A percentile compares a stretch with the other conserved stretches of the same genome.
phyloP scores from a whole-genome alignment of 2,329 filamentous ascomycete genomes.

The Alternaria sp. region DNA sequence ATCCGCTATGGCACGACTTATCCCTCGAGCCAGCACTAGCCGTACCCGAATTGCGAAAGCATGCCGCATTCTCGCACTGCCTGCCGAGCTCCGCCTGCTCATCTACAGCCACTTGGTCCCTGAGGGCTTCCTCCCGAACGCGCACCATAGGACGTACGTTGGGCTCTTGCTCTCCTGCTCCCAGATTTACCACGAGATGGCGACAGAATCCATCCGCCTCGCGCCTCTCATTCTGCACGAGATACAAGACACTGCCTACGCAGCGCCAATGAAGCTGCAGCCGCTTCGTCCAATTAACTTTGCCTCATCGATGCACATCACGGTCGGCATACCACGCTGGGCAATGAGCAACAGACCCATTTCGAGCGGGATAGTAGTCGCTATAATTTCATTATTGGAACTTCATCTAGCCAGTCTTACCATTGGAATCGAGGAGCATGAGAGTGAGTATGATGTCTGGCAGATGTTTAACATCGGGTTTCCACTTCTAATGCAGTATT shows the following conservation, averaged over 20 bases:
- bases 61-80: slow-evolving; percentile 2
- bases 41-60: neutral
- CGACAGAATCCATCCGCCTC: neutral
- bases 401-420: slow-evolving; percentile 12
- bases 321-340: slow-evolving; percentile 5
- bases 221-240: slow-evolving; percentile 1
- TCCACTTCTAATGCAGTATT: neutral
- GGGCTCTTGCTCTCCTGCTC: slow-evolving; percentile 12
- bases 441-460: neutral
- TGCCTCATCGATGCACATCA: slow-evolving; percentile 7
- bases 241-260: neutral
- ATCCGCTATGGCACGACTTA: neutral
- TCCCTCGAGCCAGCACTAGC: neutral
- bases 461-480: neutral
- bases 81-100: slow-evolving; percentile 1
- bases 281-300: slow-evolving; percentile 2
- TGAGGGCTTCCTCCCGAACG: neutral
- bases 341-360: neutral
- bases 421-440: slow-evolving; percentile 5
- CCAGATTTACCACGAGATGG: slow-evolving; percentile 9
- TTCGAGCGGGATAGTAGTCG: neutral
- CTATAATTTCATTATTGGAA: neutral
- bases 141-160: neutral
- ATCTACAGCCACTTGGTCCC: slow-evolving; percentile 1
- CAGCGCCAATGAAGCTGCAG: neutral